Conservation (phyloP, 352 stramenopile species). For the Salisapilia sapeloensis region DNA sequence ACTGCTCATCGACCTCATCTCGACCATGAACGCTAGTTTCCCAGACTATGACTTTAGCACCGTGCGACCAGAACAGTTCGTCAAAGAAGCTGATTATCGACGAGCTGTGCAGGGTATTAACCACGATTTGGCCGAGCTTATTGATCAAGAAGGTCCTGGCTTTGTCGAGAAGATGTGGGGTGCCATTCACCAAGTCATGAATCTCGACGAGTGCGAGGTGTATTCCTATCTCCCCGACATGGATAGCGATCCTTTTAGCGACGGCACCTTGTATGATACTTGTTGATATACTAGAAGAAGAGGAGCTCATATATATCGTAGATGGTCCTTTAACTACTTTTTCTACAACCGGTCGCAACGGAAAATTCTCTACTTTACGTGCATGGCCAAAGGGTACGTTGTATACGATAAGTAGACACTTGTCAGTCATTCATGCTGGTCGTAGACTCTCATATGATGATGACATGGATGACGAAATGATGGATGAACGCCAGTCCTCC, state of each 20-base stretch:
- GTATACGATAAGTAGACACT: neutral
- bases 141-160: constrained; percentile 95
- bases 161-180: constrained; percentile 99
- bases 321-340: constrained; percentile 92
- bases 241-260: constrained; percentile 86
- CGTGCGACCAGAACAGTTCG: constrained; percentile 81
- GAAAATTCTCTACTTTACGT: constrained; percentile 89
- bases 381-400: constrained; percentile 77
- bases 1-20: constrained; percentile 87
- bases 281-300: neutral
- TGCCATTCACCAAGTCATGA: constrained; percentile 64
- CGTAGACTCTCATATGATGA: constrained; percentile 36
- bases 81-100: constrained; percentile 71
- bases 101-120: constrained; percentile 81
- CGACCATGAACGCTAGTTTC: constrained; percentile 89
- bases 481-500: constrained; percentile 41
- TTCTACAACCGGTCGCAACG: constrained; percentile 89
- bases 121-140: constrained; percentile 68
- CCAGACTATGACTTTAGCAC: constrained; percentile 87
- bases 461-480: constrained; percentile 64
- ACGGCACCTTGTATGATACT: constrained; percentile 61
- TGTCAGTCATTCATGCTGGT: neutral
- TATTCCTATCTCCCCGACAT: constrained; percentile 90
- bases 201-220: constrained; percentile 81
- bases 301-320: constrained; percentile 4